Percentiles rank a stretch among this genome's conserved stretches.
phyloP scores from a whole-genome alignment of 768 basidiomycete species.

The Tephrocybe sp. region DNA sequence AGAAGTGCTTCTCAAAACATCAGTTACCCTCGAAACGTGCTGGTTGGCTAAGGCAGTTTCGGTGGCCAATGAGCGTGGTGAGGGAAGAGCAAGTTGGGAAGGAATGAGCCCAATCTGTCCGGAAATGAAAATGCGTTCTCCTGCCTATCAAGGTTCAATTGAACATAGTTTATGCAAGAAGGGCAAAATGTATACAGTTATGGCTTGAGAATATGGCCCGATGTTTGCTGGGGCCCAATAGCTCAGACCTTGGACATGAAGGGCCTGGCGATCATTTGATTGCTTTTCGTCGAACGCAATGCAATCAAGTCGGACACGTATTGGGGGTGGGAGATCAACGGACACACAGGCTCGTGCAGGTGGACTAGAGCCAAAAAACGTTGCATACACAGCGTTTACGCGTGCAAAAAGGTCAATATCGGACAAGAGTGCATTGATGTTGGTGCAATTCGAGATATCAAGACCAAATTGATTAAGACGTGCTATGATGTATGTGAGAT shows the following conservation, averaged over 20 bases:
- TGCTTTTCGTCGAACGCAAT: constrained; percentile 58
- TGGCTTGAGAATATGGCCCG: constrained; percentile 95
- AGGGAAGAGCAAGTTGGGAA: constrained; percentile 62
- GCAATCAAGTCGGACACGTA: constrained; percentile 71
- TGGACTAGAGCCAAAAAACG: constrained; percentile 87
- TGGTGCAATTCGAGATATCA: constrained; percentile 56
- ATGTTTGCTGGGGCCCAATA: constrained; percentile 99
- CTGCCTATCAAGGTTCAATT: constrained; percentile 45
- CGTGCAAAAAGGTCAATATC: constrained; percentile 76
- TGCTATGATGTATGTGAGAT: constrained; percentile 34
- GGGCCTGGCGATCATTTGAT: constrained; percentile 53
- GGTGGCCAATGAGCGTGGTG: constrained; percentile 47
- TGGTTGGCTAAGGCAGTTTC: constrained; percentile 80
- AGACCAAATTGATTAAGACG: constrained; percentile 48
- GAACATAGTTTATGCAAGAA: background rate
- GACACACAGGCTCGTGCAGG: constrained; percentile 95
- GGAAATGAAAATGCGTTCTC: constrained; percentile 80
- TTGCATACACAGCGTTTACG: constrained; percentile 76
- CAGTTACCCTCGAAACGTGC: constrained; percentile 69
- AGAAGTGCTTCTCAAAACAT: constrained; percentile 52
- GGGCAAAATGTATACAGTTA: constrained; percentile 52
- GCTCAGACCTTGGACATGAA: constrained; percentile 94
- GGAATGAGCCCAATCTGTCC: constrained; percentile 95
- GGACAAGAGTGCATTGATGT: constrained; percentile 81
- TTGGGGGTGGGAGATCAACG: constrained; percentile 58